phyloP scores from a whole-genome alignment of 352 stramenopile species.

The Globisporangium yorkense region DNA sequence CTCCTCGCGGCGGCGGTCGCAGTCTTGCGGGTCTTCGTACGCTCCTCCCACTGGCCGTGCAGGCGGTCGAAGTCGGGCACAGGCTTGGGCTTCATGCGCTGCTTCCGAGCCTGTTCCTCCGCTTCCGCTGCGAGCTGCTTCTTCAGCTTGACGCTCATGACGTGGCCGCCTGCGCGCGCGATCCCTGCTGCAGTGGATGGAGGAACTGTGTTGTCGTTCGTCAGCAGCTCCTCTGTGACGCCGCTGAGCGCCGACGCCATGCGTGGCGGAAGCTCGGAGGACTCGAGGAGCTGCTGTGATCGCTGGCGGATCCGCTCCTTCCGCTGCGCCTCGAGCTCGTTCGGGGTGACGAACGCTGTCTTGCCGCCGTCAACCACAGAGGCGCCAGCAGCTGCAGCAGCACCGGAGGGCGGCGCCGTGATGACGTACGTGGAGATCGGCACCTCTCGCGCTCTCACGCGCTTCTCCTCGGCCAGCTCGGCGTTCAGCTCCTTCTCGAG shows the following conservation, averaged over 20 bases:
- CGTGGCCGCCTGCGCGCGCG: neutral
- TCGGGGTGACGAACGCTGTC: slow-evolving; percentile 1
- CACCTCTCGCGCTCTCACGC: slow-evolving; percentile 40
- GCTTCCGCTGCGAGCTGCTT: slow-evolving; percentile 37
- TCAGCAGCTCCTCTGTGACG: neutral
- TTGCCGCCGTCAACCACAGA: neutral
- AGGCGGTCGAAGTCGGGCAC: slow-evolving; percentile 62
- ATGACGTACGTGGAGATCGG: slow-evolving; percentile 48
- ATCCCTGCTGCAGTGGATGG: neutral
- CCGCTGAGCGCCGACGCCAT: slow-evolving; percentile 26
- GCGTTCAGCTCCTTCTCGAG: slow-evolving; percentile 30
- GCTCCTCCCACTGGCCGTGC: slow-evolving; percentile 47
- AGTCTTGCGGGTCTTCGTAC: neutral
- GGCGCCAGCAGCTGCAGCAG: slow-evolving; percentile 2
- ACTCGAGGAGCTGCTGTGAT: slow-evolving; percentile 34
- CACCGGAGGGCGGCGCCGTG: slow-evolving; percentile 5
- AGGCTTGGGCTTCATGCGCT: slow-evolving; percentile 28
- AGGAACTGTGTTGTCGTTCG: neutral
- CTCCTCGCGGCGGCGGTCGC: neutral
- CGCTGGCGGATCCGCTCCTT: slow-evolving; percentile 49
- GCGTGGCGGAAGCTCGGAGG: slow-evolving; percentile 36
- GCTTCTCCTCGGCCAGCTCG: slow-evolving; percentile 31
- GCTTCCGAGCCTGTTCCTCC: slow-evolving; percentile 27
- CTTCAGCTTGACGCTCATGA: slow-evolving; percentile 46
- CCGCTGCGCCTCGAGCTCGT: slow-evolving; percentile 31